Conservation (phyloP, 1,284 basidiomycete genomes). For the Tetrapyrgos nigripes region DNA sequence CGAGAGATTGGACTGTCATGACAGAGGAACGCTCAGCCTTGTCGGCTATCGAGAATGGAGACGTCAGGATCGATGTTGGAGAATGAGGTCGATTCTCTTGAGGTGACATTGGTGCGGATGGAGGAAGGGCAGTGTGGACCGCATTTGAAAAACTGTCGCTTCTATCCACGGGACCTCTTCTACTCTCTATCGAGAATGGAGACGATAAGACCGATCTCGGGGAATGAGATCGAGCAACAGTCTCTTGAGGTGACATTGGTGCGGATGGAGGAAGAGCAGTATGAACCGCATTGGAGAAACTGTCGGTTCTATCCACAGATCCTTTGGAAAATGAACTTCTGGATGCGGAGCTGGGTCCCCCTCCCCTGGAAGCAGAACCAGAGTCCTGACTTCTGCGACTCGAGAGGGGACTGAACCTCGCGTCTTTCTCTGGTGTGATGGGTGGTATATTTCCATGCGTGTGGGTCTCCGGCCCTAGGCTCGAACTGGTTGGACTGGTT, state of each 20-base stretch:
- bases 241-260: slow-evolving; percentile 1
- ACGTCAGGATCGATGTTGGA: slow-evolving; percentile 23
- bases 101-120: slow-evolving; percentile 5
- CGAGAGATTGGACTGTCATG: not conserved
- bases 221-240: not conserved
- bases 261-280: slow-evolving; percentile 2
- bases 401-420: not conserved
- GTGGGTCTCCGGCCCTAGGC: not conserved
- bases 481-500: not conserved
- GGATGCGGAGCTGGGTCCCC: not conserved
- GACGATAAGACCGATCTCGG: slow-evolving; percentile 23
- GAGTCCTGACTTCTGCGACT: slow-evolving; percentile 1
- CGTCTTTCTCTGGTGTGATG: slow-evolving; percentile 12
- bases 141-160: slow-evolving; percentile 10
- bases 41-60: slow-evolving; percentile 24
- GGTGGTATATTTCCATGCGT: not conserved
- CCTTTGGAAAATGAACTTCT: not conserved
- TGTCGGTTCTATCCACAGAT: not conserved
- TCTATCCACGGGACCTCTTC: not conserved
- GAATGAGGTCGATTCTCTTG: not conserved
- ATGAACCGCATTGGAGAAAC: slow-evolving; percentile 8
- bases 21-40: slow-evolving; percentile 3
- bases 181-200: slow-evolving; percentile 21
- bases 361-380: not conserved
- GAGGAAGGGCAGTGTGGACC: slow-evolving; percentile 1